phyloP scores from a whole-genome alignment of 2,329 filamentous ascomycete species.

The Venturia asperata region DNA sequence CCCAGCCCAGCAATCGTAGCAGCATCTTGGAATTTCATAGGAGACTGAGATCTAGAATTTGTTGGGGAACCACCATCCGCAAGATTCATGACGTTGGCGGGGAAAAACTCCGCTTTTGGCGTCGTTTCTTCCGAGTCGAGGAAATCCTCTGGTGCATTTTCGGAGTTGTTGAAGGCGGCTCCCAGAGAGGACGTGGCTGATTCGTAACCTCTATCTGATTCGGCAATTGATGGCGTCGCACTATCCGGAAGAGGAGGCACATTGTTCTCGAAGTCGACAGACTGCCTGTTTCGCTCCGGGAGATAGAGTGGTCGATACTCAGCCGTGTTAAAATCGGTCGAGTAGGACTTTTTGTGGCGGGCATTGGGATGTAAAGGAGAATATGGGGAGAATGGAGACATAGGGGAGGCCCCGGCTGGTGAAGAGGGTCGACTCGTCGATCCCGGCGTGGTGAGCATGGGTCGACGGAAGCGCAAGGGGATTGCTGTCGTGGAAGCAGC shows the following conservation, averaged over 20 bases:
- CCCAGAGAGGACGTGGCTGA: constrained; percentile 23
- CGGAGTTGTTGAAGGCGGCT: constrained; percentile 1
- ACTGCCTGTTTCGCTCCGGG: constrained; percentile 57
- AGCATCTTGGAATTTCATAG: constrained; percentile 10
- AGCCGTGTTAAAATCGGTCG: constrained; percentile 41
- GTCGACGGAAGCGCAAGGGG: constrained; percentile 40
- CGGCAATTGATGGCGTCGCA: constrained; percentile 24
- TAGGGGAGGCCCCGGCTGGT: constrained; percentile 31
- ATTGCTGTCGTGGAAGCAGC: constrained; percentile 39
- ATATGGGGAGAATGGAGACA: constrained; percentile 38
- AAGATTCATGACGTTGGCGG: constrained; percentile 11
- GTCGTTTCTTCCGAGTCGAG: constrained; percentile 61
- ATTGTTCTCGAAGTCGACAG: constrained; percentile 38
- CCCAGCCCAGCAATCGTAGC: constrained; percentile 16
- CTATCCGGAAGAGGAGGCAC: constrained; percentile 48
- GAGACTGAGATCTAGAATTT: not conserved
- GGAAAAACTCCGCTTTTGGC: constrained; percentile 50
- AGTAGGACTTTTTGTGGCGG: constrained; percentile 41
- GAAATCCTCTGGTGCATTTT: constrained; percentile 35
- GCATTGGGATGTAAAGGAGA: constrained; percentile 25
- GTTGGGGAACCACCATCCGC: constrained; percentile 1
- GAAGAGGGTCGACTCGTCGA: constrained; percentile 1
- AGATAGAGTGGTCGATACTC: constrained; percentile 66
- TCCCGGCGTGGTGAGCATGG: constrained; percentile 1
- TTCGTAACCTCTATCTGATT: constrained; percentile 19